A percentile compares a stretch with the other conserved stretches of the same genome.
These are phyloP conservation scores for Ogataea allantospora DNA, from an alignment of 805 yeast genomes.

Conservation along the genomic window DNA sequence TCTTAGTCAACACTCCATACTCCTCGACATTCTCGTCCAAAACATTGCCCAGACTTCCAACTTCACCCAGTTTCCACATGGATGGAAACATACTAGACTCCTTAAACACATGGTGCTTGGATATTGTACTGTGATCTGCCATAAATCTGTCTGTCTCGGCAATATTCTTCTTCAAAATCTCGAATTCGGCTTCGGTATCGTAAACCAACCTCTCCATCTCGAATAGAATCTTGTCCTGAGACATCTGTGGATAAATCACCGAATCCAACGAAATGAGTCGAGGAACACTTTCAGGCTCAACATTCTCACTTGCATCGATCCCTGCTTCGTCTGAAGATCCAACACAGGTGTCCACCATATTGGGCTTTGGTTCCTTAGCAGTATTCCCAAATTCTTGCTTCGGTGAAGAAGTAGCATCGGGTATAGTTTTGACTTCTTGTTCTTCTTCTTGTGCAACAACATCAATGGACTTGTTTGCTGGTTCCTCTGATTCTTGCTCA, in stretches of 20 bases:
- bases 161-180: conserved; percentile 25
- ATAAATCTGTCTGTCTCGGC: conserved; percentile 22
- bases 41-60: conserved; percentile 17
- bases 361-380: background rate
- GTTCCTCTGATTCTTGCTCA: background rate
- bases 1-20: background rate
- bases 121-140: conserved; percentile 22
- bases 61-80: conserved; percentile 34
- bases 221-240: conserved; percentile 16
- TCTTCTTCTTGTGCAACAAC: no score
- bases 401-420: no score
- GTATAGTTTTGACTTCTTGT: no score
- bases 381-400: no score
- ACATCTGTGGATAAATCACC: conserved; percentile 24
- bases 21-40: conserved; percentile 2
- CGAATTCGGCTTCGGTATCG: conserved; percentile 32
- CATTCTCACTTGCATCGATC: background rate
- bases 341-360: background rate
- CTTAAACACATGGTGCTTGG: conserved; percentile 23
- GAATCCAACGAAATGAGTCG: conserved; percentile 20
- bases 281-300: conserved; percentile 20
- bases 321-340: background rate
- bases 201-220: conserved; percentile 31
- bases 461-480: no score
- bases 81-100: conserved; percentile 24